phyloP scores from a whole-genome alignment of 1,139 yeast species.

The Pichia sp. region DNA sequence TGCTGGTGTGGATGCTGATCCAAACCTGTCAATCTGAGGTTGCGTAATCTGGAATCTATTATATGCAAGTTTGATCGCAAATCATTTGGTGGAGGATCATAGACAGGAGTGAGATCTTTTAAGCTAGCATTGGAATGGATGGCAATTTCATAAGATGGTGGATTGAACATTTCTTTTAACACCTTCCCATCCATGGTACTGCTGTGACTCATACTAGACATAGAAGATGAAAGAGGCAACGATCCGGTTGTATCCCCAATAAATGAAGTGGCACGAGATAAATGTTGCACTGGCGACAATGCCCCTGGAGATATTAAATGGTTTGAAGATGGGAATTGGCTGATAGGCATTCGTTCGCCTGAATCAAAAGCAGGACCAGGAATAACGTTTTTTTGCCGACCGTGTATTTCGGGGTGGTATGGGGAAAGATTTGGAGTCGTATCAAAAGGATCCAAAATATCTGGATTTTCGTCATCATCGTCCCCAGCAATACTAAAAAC shows the following conservation, averaged over 20 bases:
- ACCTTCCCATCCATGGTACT: slow-evolving; percentile 22
- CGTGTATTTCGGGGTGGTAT: background rate
- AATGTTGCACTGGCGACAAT: slow-evolving; percentile 51
- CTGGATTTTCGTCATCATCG: slow-evolving; percentile 19
- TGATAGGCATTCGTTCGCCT: slow-evolving; percentile 24
- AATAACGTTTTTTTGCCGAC: slow-evolving; percentile 16
- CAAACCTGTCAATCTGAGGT: slow-evolving; percentile 19
- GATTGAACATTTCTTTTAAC: slow-evolving; percentile 34
- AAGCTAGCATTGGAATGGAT: slow-evolving; percentile 44
- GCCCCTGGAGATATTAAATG: slow-evolving; percentile 33
- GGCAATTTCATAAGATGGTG: slow-evolving; percentile 80
- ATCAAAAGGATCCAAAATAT: slow-evolving; percentile 6
- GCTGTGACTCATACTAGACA: background rate
- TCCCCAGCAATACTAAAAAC: slow-evolving; percentile 45
- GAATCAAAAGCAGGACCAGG: slow-evolving; percentile 29
- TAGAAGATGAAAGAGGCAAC: background rate
- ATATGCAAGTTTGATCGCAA: slow-evolving; percentile 29
- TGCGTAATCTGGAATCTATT: slow-evolving; percentile 29
- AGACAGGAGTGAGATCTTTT: slow-evolving; percentile 59
- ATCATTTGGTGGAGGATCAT: slow-evolving; percentile 49
- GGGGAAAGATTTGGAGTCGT: background rate
- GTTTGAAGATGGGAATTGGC: slow-evolving; percentile 16
- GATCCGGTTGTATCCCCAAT: slow-evolving; percentile 15
- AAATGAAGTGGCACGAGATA: slow-evolving; percentile 55
- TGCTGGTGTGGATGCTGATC: slow-evolving; percentile 1